Percentiles rank a stretch among this genome's conserved stretches.
Evolutionary conservation across 2,329 filamentous ascomycete species (phyloP).

Genomic region (Magnaporthiopsis rhizophila): DNA sequence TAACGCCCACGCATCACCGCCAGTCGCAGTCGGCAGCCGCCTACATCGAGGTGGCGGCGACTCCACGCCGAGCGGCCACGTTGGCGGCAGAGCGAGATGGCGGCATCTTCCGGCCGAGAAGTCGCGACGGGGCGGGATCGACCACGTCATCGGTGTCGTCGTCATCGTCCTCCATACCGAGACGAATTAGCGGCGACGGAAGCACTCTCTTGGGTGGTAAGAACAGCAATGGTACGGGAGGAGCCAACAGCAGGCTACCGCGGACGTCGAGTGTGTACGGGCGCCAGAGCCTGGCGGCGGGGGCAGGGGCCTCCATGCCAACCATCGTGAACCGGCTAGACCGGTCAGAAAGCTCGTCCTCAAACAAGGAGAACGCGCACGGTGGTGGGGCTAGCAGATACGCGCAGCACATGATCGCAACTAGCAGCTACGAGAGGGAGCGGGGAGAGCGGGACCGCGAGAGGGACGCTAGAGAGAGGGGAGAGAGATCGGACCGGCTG

Average conservation of each 20-base stretch:
- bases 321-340: slow-evolving; percentile 4
- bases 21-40: slow-evolving; percentile 26
- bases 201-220: slow-evolving; percentile 12
- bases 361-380: slow-evolving; percentile 18
- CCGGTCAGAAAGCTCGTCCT: slow-evolving; percentile 18
- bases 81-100: slow-evolving; percentile 32
- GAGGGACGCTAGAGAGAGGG: slow-evolving; percentile 3
- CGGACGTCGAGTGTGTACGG: slow-evolving; percentile 20
- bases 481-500: background rate
- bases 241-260: slow-evolving; percentile 18
- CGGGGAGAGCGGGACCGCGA: background rate
- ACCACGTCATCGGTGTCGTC: slow-evolving; percentile 9
- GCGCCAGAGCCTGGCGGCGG: slow-evolving; percentile 19
- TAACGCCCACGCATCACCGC: slow-evolving; percentile 41
- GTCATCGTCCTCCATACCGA: slow-evolving; percentile 20
- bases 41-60: slow-evolving; percentile 45
- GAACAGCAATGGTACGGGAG: slow-evolving; percentile 8
- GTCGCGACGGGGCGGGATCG: slow-evolving; percentile 19
- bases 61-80: slow-evolving; percentile 21
- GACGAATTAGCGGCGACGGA: slow-evolving; percentile 24
- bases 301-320: slow-evolving; percentile 1
- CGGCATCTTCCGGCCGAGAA: slow-evolving; percentile 23
- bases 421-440: background rate
- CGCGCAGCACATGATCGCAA: background rate
- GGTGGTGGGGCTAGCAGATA: background rate